These are phyloP conservation scores for Papiliotrema laurentii DNA, from an alignment of 1,284 basidiomycete species.

Conservation along the genomic window DNA sequence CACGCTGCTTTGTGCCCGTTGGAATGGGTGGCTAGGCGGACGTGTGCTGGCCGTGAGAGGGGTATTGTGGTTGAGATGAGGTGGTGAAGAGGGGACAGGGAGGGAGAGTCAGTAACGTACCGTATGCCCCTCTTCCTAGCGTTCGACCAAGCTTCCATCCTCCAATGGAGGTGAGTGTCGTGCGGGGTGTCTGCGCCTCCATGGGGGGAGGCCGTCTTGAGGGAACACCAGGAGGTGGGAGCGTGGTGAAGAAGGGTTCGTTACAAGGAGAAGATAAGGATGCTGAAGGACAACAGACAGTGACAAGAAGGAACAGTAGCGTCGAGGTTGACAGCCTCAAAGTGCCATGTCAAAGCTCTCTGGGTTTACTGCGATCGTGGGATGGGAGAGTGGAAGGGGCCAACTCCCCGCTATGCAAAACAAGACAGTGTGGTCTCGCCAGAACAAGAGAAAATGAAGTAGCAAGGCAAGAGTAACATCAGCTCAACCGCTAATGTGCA, in stretches of 20 bases:
- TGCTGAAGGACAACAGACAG: background rate
- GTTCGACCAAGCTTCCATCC: conserved; percentile 40
- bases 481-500: too few relatives aligned
- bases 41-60: conserved; percentile 33
- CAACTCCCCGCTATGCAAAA: too few relatives aligned
- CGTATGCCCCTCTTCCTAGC: conserved; percentile 43
- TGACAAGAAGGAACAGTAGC: background rate
- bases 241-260: too few relatives aligned
- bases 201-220: too few relatives aligned
- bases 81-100: background rate
- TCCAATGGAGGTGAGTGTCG: conserved; percentile 28
- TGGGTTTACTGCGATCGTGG: too few relatives aligned
- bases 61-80: conserved; percentile 5
- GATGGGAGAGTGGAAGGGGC: too few relatives aligned
- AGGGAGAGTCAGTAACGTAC: conserved; percentile 11
- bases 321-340: too few relatives aligned
- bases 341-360: too few relatives aligned
- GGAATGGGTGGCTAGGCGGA: conserved; percentile 42
- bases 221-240: background rate
- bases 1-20: conserved; percentile 40
- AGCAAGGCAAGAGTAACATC: too few relatives aligned
- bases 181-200: conserved; percentile 23
- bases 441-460: too few relatives aligned
- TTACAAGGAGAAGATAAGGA: background rate
- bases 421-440: too few relatives aligned